Percentiles rank a stretch among this genome's conserved stretches.
phyloP scores from a whole-genome alignment of 768 basidiomycete species.

The Rhizopogon vesiculosus region DNA sequence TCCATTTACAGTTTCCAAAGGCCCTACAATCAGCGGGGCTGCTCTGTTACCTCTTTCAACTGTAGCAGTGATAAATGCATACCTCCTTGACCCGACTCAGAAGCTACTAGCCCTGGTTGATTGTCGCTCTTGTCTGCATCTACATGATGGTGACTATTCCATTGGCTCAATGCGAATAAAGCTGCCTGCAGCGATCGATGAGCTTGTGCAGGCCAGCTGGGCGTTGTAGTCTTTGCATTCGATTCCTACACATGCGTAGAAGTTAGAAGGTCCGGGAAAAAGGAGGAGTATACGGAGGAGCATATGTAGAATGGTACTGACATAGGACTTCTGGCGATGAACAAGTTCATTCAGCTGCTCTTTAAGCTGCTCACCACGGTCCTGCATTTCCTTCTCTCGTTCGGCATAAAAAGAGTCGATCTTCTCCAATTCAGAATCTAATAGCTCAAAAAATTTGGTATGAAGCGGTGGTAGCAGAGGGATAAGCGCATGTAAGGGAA shows the following conservation, averaged over 20 bases:
- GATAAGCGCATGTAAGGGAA: conserved; percentile 45
- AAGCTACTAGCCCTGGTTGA: conserved; percentile 2
- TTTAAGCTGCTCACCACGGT: conserved; percentile 43
- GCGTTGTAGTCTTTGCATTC: background rate
- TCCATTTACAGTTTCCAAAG: background rate
- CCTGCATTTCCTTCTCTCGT: conserved; percentile 59
- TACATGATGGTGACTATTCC: background rate
- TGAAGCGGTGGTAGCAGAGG: conserved; percentile 57
- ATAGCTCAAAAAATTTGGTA: conserved; percentile 64
- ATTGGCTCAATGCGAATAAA: conserved; percentile 4
- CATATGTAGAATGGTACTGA: conserved; percentile 23
- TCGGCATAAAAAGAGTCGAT: conserved; percentile 79
- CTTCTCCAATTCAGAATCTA: conserved; percentile 81
- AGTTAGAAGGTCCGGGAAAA: background rate
- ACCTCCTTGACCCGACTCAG: conserved; percentile 11
- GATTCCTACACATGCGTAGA: background rate
- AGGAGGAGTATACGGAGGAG: background rate
- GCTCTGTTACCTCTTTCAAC: background rate
- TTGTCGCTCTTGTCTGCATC: background rate
- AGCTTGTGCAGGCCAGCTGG: conserved; percentile 10
- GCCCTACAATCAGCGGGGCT: background rate
- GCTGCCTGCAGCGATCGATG: conserved; percentile 2
- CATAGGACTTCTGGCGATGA: conserved; percentile 59
- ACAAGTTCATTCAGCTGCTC: conserved; percentile 74
- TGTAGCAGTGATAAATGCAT: background rate